These are phyloP conservation scores for Wickerhamomyces pijperi DNA, from an alignment of 805 yeast genomes.

Conservation along the genomic window DNA sequence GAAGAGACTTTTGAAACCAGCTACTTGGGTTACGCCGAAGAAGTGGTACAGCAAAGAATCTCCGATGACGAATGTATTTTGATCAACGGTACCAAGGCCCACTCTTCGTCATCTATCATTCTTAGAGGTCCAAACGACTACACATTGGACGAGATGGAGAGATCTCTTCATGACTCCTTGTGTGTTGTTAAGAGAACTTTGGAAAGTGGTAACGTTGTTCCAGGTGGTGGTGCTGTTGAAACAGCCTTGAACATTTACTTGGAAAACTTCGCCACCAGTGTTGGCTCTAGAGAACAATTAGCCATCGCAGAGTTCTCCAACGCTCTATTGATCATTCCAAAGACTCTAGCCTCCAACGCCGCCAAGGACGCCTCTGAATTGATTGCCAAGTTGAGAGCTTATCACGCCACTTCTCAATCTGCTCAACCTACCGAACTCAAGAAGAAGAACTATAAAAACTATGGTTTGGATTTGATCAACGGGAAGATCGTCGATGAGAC, in stretches of 20 bases:
- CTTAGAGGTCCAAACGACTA: conserved; percentile 94
- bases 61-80: conserved; percentile 96
- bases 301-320: conserved; percentile 97
- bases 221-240: conserved; percentile 99
- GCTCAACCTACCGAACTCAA: conserved; percentile 77
- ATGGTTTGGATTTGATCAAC: conserved; percentile 83
- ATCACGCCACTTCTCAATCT: conserved; percentile 89
- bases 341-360: conserved; percentile 93
- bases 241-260: conserved; percentile 88
- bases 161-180: conserved; percentile 90
- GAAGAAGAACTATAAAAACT: conserved; percentile 77
- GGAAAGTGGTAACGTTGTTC: conserved; percentile 89
- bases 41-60: conserved; percentile 77
- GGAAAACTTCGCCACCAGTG: conserved; percentile 95
- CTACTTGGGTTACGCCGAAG: conserved; percentile 87
- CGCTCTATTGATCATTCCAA: conserved; percentile 85
- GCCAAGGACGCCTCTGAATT: conserved; percentile 95
- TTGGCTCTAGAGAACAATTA: conserved; percentile 93
- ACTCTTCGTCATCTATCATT: conserved; percentile 83
- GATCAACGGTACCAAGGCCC: conserved; percentile 87
- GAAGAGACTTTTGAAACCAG: conserved; percentile 80
- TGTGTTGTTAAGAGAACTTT: conserved; percentile 92
- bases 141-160: conserved; percentile 95
- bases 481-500: conserved; percentile 89
- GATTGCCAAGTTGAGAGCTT: conserved; percentile 89